Percentiles rank a stretch among this genome's conserved stretches.
These are phyloP conservation scores for Gaertneriomyces semiglobifer DNA, from an alignment of 192 early-diverging fungal genomes.

Conservation along the genomic window DNA sequence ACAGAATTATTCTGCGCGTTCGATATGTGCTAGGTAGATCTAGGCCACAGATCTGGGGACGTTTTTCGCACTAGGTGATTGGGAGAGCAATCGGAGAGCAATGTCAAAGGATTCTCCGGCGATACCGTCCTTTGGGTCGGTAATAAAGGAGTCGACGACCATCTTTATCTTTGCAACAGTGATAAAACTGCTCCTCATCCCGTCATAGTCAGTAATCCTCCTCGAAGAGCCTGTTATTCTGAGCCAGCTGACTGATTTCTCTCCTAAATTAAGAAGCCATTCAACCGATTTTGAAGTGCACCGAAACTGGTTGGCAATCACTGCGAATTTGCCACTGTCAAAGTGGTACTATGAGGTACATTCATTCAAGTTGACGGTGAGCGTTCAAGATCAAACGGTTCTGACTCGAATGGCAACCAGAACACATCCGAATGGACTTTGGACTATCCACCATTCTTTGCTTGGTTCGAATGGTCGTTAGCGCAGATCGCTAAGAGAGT, in stretches of 20 bases:
- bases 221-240: not conserved
- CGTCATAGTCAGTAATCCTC: conserved; percentile 60
- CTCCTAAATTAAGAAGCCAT: conserved; percentile 17
- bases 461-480: conserved; percentile 86
- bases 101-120: no score
- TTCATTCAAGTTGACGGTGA: not conserved
- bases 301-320: conserved; percentile 95
- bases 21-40: no score
- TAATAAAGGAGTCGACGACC: not conserved
- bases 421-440: conserved; percentile 86
- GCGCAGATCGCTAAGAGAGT: conserved; percentile 54
- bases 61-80: no score
- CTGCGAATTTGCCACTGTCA: conserved; percentile 71
- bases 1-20: no score
- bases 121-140: no score
- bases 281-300: conserved; percentile 99
- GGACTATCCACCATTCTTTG: conserved; percentile 98
- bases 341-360: conserved; percentile 84
- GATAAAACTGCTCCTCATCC: conserved; percentile 66
- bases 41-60: no score
- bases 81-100: no score
- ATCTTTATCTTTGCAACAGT: conserved; percentile 33
- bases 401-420: conserved; percentile 26
- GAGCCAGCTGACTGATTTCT: not conserved
- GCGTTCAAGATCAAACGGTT: not conserved